These are phyloP conservation scores for Penicillium paradoxum DNA, from an alignment of 495 filamentous ascomycete genomes.

Conservation along the genomic window DNA sequence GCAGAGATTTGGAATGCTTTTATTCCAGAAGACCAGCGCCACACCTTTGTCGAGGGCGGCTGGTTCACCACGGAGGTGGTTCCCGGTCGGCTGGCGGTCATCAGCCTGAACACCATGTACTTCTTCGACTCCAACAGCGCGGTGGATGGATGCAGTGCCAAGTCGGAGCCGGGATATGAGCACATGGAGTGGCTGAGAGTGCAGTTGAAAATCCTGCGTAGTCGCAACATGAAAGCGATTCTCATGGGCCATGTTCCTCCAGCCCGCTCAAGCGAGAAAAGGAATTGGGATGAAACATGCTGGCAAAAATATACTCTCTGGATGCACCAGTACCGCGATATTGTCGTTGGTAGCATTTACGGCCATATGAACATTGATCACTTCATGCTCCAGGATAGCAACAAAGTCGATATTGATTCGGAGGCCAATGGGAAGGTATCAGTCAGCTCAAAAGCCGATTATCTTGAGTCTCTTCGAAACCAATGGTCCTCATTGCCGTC, in stretches of 20 bases:
- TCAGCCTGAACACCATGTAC: constrained; percentile 96
- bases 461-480: constrained; percentile 72
- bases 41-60: constrained; percentile 85
- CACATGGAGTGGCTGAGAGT: constrained; percentile 97
- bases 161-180: constrained; percentile 79
- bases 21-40: constrained; percentile 89
- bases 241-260: constrained; percentile 93
- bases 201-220: constrained; percentile 76
- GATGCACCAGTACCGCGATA: constrained; percentile 84
- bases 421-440: constrained; percentile 38
- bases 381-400: constrained; percentile 86
- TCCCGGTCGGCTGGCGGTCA: constrained; percentile 76
- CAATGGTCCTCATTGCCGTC: constrained; percentile 72
- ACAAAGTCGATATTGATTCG: constrained; percentile 56
- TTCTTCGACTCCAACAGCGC: constrained; percentile 90
- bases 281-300: constrained; percentile 86
- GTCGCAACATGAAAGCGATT: constrained; percentile 89
- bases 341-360: constrained; percentile 72
- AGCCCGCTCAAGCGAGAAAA: constrained; percentile 75
- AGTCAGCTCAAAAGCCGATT: constrained; percentile 62
- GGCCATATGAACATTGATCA: constrained; percentile 99
- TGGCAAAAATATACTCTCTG: constrained; percentile 98
- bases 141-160: constrained; percentile 77
- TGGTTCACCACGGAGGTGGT: constrained; percentile 95
- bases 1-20: constrained; percentile 73